These are phyloP conservation scores for Areca catechu DNA, from an alignment of 176 grass and related monocot genomes.

Conservation along the genomic window DNA sequence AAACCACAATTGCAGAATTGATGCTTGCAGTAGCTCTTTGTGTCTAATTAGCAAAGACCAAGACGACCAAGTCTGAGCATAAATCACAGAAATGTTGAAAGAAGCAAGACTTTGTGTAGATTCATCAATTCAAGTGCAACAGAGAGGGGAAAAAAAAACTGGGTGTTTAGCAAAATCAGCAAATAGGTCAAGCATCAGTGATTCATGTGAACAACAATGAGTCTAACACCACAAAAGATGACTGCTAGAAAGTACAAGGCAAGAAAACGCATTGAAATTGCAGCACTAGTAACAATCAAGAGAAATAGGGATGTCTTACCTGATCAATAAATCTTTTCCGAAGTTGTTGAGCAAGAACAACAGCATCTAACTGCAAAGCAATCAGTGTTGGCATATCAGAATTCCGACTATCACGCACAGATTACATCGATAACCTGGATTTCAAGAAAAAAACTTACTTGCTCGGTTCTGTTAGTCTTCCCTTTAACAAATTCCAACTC, in stretches of 20 bases:
- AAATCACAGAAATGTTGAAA: too few species aligned
- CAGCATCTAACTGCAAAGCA: constrained; percentile 73
- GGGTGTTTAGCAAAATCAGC: not conserved
- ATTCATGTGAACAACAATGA: too few species aligned
- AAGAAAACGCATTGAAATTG: too few species aligned
- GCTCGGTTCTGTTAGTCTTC: constrained; percentile 47
- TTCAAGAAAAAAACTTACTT: constrained; percentile 29
- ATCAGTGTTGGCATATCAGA: not conserved
- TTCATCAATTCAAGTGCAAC: too few species aligned
- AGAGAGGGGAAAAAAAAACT: too few species aligned
- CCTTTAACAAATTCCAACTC: constrained; percentile 77
- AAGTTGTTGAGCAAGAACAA: constrained; percentile 78
- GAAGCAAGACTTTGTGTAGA: too few species aligned
- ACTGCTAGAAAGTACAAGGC: too few species aligned
- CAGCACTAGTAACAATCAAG: not conserved
- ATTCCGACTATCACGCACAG: not conserved
- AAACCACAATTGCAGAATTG: too few species aligned
- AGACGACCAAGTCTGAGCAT: too few species aligned
- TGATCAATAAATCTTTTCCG: constrained; percentile 76
- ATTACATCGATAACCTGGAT: constrained; percentile 6
- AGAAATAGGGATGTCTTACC: constrained; percentile 24
- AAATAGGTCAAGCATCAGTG: not conserved
- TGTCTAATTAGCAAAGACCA: too few species aligned
- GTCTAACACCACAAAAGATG: too few species aligned
- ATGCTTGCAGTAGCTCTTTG: too few species aligned